phyloP scores from a whole-genome alignment of 805 yeast species.

The Wickerhamiella bombiphila region DNA sequence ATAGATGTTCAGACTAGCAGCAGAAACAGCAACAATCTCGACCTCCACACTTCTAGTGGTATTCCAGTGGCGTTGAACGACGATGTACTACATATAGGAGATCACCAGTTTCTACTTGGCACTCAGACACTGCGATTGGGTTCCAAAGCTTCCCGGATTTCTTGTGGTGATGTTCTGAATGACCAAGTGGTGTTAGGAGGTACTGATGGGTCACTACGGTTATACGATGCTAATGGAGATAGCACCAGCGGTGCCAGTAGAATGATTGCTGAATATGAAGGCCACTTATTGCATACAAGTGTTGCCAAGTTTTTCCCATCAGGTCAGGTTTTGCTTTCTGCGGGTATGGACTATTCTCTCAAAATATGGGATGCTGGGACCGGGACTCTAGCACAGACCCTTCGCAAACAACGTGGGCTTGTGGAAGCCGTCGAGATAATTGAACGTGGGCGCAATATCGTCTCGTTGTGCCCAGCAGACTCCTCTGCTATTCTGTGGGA shows the following conservation, averaged over 20 bases:
- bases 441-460: slow-evolving; percentile 53
- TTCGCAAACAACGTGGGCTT: slow-evolving; percentile 35
- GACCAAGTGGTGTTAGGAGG: slow-evolving; percentile 6
- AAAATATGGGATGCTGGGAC: slow-evolving; percentile 45
- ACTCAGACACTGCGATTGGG: too few species aligned
- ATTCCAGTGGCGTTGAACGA: too few species aligned
- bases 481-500: slow-evolving; percentile 47
- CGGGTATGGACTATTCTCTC: slow-evolving; percentile 43
- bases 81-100: too few species aligned
- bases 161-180: slow-evolving; percentile 7
- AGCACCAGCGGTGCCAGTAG: too few species aligned
- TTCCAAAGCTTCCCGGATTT: background rate
- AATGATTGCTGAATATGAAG: slow-evolving; percentile 23
- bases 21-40: too few species aligned
- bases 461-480: slow-evolving; percentile 34
- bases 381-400: slow-evolving; percentile 36
- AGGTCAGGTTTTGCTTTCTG: slow-evolving; percentile 42
- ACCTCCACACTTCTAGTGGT: too few species aligned
- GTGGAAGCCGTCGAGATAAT: slow-evolving; percentile 38
- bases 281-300: slow-evolving; percentile 38
- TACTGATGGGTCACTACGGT: slow-evolving; percentile 5
- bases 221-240: slow-evolving; percentile 23
- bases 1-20: background rate
- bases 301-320: slow-evolving; percentile 45
- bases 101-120: too few species aligned